Evolutionary conservation across 768 basidiomycete species (phyloP), one percentile per base, ranked within the genome.

Genomic region (Exsudoporus frostii): DNA sequence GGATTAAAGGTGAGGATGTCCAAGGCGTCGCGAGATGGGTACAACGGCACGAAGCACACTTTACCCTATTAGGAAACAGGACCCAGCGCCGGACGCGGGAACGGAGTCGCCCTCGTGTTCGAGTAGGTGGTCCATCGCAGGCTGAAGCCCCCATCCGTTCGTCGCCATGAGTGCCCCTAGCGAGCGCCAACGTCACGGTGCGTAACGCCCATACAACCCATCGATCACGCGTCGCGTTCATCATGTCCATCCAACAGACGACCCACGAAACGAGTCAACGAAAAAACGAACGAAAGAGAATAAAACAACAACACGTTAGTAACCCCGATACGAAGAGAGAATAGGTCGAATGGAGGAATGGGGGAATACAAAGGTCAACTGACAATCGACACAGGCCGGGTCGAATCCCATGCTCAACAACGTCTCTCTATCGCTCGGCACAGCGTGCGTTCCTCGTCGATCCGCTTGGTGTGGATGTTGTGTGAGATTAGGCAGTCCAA

Each of bases 91-190:
- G 5, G 82, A 69, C 65, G 88, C 82, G 10, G 94, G 92, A 10
- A 96, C 75, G 1, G 86, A 76, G 54, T 92, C 76, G 6, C 82
- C 81, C 47, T 90, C 86, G 64, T 98, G 80, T 69, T 86, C 88
- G 34, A 97, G 72, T 33, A 97, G 74, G 69, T 90, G 86, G 63
- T 97, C 94, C 88, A 94, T 90, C 20, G 89, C 90, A 7, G 87
- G 88, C 67, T 97, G 95, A 0, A 98, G 75, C 4, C 94, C 96
- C 27, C 88, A 80, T 60, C 84, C 84, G 33, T 77, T 80, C 9
- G 93, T 97, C 6, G 90, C 90, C 60, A 86, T 86, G 53, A 96
- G 70, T 5, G 94, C 94, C 94, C 93, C 93, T 96, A 33, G n/a
- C 38, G 30, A 27, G 27, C 30, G 13, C 19, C 47, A 42, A 11